Evolutionary conservation across 768 basidiomycete species (phyloP).

Genomic region (Kwoniella botswanensis): DNA sequence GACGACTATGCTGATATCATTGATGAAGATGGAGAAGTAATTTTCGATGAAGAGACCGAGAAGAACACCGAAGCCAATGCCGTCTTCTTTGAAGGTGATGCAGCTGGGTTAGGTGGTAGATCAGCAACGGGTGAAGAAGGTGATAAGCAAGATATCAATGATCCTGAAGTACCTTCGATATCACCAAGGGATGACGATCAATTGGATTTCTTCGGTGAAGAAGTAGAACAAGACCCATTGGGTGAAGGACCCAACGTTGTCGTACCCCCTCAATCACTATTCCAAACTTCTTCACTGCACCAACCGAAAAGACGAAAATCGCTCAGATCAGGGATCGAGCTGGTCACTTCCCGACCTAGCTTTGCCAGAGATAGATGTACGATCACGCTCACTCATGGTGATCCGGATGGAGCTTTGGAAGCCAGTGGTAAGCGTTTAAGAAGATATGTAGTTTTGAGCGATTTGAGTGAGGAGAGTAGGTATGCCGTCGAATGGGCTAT

Average conservation of each 20-base stretch:
- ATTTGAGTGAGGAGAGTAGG: conserved; percentile 88
- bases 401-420: conserved; percentile 67
- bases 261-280: conserved; percentile 51
- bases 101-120: conserved; percentile 46
- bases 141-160: conserved; percentile 3
- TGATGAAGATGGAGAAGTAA: conserved; percentile 59
- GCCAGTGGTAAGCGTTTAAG: conserved; percentile 66
- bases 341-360: conserved; percentile 74
- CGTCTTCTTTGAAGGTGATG: conserved; percentile 53
- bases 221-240: conserved; percentile 74
- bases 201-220: conserved; percentile 57
- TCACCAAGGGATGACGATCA: conserved; percentile 32
- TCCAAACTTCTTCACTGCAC: conserved; percentile 30
- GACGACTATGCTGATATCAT: conserved; percentile 63
- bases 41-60: conserved; percentile 79
- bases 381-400: conserved; percentile 83
- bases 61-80: conserved; percentile 83
- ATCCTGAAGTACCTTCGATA: conserved; percentile 6
- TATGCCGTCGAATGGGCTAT: conserved; percentile 99
- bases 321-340: conserved; percentile 47
- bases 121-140: conserved; percentile 1
- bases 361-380: conserved; percentile 94
- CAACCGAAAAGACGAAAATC: conserved; percentile 34
- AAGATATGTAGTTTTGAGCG: conserved; percentile 86
- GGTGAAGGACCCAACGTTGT: conserved; percentile 70